Conservation (phyloP, 768 basidiomycete species). For the Imleria badia region DNA sequence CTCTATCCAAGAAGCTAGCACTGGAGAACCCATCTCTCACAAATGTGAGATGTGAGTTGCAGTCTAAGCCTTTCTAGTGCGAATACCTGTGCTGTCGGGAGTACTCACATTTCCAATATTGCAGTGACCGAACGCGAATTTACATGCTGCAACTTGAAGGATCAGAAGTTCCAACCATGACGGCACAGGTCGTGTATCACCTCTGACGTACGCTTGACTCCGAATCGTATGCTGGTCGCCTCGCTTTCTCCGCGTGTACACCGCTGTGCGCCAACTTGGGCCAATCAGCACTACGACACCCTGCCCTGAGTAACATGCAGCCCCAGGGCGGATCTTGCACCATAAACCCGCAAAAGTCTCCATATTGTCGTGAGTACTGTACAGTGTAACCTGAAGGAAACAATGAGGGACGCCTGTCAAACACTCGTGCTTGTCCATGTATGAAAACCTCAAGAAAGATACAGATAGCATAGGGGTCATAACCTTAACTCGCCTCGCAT, state of each 20-base stretch:
- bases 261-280: not conserved
- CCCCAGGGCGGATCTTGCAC: not conserved
- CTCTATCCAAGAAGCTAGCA: slow-evolving; percentile 3
- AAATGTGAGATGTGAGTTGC: slow-evolving; percentile 5
- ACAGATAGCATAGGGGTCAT: slow-evolving; percentile 22
- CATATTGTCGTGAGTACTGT: slow-evolving; percentile 27
- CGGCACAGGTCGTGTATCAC: not conserved
- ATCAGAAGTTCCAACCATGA: slow-evolving; percentile 7
- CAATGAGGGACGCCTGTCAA: slow-evolving; percentile 7
- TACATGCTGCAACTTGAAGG: not conserved
- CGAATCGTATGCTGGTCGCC: slow-evolving; percentile 5
- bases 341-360: slow-evolving; percentile 2
- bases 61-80: slow-evolving; percentile 12
- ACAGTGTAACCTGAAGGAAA: slow-evolving; percentile 21
- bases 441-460: slow-evolving; percentile 16
- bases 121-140: slow-evolving; percentile 4
- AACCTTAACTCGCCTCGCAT: slow-evolving; percentile 6
- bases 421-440: slow-evolving; percentile 17
- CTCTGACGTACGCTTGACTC: slow-evolving; percentile 16
- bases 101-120: slow-evolving; percentile 3
- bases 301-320: not conserved
- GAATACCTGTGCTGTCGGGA: not conserved
- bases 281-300: not conserved
- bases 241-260: slow-evolving; percentile 17
- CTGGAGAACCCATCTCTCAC: not conserved